Evolutionary conservation across 208 protist species (phyloP), one percentile per base, ranked within the genome.

Genomic region (Trypanosoma scelopori): DNA sequence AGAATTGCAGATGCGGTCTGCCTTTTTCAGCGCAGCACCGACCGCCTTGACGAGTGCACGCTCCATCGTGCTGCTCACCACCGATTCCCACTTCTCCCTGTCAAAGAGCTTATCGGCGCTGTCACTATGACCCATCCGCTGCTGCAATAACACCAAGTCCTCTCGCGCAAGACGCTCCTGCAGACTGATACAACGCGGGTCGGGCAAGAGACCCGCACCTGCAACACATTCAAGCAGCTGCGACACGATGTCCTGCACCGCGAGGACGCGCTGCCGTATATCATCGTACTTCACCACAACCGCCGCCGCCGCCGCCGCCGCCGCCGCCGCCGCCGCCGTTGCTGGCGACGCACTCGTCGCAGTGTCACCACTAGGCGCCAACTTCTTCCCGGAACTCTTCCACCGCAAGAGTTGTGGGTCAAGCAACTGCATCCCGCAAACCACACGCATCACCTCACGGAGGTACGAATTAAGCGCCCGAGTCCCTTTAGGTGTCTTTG

Each of bases 371-470:
- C 4, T 1, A 3, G 3, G 18, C 20, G 22, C 30, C 4, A 32
- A n/a, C 9, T 11, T 3, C 18, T 65, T 43, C 27, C 15, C 13
- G 4, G 13, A 23, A 7, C 27, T 11, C 27, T 41, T 16, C n/a
- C 5, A 3, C 22, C 30, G 42, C 15, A 71, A 15, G 2, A 58
- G 20, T n/a, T 45, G 20, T 11, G 66, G 57, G 35, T 71, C 66
- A 22, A 71, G 57, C 23, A 71, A 13, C 41, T 71, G 66, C 57
- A 71, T 65, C 18, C 66, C 66, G 27, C 66, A 71, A 6, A 71
- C 66, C 50, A 65, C 56, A 4, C 35, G 57, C 66, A 71, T 59
- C 15, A 71, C 66, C 48, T 71, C 66, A 15, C 27, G 25, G 20
- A 64, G 11, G 50, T 71, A 71, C 22, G 25, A 49, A 7, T 20